Evolutionary conservation across 257 asterid species (phyloP).

Genomic region (Plantago elongata): DNA sequence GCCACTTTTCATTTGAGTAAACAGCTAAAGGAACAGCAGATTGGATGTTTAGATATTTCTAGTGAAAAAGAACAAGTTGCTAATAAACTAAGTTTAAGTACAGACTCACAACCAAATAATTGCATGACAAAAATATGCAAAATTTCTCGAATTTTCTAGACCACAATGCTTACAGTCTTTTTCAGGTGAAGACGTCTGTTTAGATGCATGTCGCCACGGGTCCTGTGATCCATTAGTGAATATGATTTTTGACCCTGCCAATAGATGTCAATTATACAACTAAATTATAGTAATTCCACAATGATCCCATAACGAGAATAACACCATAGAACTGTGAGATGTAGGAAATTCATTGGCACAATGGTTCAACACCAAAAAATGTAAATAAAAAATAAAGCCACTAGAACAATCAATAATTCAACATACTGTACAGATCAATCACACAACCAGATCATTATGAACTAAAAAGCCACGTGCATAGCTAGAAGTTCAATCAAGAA

Average conservation of each 20-base stretch:
- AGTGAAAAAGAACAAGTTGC: too few relatives aligned
- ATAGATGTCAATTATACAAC: constrained; percentile 6
- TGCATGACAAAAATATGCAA: neutral
- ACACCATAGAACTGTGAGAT: neutral
- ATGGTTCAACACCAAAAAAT: constrained; percentile 5
- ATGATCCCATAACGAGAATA: constrained; percentile 1
- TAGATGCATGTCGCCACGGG: constrained; percentile 99
- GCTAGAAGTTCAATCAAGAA: constrained; percentile 5
- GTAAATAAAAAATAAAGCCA: too few relatives aligned
- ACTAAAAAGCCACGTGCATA: constrained; percentile 1
- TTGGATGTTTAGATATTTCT: neutral
- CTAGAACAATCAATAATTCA: too few relatives aligned
- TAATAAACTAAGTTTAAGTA: neutral
- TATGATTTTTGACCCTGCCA: constrained; percentile 79
- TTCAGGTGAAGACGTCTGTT: constrained; percentile 73
- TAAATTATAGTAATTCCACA: constrained; percentile 6
- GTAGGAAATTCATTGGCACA: neutral
- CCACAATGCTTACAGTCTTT: constrained; percentile 38
- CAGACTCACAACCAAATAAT: neutral
- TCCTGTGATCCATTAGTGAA: constrained; percentile 97
- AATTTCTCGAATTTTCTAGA: neutral
- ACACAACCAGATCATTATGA: constrained; percentile 2
- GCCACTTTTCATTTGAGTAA: neutral
- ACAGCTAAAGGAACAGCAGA: neutral
- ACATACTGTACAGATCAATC: neutral